phyloP scores from a whole-genome alignment of 2,329 filamentous ascomycete species.

The Penicillium sclerotigenum region DNA sequence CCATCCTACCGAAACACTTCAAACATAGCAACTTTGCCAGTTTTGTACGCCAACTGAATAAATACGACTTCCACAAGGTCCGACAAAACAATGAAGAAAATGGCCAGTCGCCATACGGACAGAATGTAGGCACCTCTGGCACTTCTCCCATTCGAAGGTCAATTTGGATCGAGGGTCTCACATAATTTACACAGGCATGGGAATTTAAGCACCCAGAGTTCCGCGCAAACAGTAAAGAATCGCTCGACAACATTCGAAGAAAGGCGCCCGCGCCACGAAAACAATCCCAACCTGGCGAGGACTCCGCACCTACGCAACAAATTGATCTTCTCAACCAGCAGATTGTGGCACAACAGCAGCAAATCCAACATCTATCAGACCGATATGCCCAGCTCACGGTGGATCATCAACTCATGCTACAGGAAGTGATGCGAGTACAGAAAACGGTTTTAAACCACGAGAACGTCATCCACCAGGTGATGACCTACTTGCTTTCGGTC shows the following conservation, averaged over 20 bases:
- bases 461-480: constrained; percentile 67
- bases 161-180: not conserved
- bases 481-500: constrained; percentile 64
- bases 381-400: constrained; percentile 74
- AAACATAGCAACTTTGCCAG: constrained; percentile 99
- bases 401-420: constrained; percentile 62
- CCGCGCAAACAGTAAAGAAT: constrained; percentile 91
- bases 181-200: constrained; percentile 63
- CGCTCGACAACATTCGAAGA: constrained; percentile 89
- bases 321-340: constrained; percentile 86
- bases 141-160: not conserved
- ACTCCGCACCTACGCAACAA: constrained; percentile 77
- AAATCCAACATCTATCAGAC: constrained; percentile 82
- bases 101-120: constrained; percentile 75
- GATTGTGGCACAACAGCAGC: constrained; percentile 83
- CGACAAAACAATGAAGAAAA: constrained; percentile 85
- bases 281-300: constrained; percentile 62
- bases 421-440: constrained; percentile 62
- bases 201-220: constrained; percentile 98
- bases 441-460: constrained; percentile 71
- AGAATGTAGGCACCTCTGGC: constrained; percentile 60
- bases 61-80: constrained; percentile 98
- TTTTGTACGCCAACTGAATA: constrained; percentile 93
- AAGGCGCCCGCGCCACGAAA: constrained; percentile 93
- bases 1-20: constrained; percentile 95